These are phyloP conservation scores for Kurtzmaniella natalensis DNA, from an alignment of 1,139 yeast genomes.

Conservation along the genomic window DNA sequence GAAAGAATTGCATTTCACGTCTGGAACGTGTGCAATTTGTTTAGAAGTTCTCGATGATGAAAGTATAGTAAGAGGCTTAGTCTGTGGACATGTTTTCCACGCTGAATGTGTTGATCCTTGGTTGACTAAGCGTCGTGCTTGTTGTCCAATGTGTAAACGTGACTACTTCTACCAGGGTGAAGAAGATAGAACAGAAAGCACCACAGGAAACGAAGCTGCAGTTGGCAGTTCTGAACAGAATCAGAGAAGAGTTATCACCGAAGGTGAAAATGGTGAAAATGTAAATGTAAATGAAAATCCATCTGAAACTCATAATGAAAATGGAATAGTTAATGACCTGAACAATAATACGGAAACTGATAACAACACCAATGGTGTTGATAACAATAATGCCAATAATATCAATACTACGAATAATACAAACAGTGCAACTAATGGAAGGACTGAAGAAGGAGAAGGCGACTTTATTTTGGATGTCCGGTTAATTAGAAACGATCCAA, in stretches of 20 bases:
- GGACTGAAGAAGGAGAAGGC: slow-evolving; percentile 12
- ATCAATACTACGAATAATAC: slow-evolving; percentile 5
- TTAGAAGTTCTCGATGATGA: slow-evolving; percentile 60
- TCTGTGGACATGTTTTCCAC: slow-evolving; percentile 86
- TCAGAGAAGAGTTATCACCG: slow-evolving; percentile 9
- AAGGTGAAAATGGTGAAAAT: slow-evolving; percentile 5
- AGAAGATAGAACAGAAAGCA: slow-evolving; percentile 8
- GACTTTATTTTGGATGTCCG: slow-evolving; percentile 32
- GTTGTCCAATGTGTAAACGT: slow-evolving; percentile 82
- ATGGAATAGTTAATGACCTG: not conserved
- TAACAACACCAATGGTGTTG: slow-evolving; percentile 10
- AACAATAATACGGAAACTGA: slow-evolving; percentile 9
- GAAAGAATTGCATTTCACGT: slow-evolving; percentile 49
- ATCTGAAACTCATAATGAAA: slow-evolving; percentile 1
- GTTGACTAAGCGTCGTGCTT: slow-evolving; percentile 70
- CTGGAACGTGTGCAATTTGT: slow-evolving; percentile 82
- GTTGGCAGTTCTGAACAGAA: no score
- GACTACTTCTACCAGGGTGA: slow-evolving; percentile 51
- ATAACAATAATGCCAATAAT: slow-evolving; percentile 7
- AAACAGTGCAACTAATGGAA: slow-evolving; percentile 10
- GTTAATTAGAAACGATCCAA: slow-evolving; percentile 36
- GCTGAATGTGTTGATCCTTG: slow-evolving; percentile 79
- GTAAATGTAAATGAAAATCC: not conserved
- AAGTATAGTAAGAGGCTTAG: slow-evolving; percentile 64
- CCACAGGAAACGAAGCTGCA: slow-evolving; percentile 6